Conservation (phyloP, 352 stramenopile genomes). For the Phytophthora multivora region DNA sequence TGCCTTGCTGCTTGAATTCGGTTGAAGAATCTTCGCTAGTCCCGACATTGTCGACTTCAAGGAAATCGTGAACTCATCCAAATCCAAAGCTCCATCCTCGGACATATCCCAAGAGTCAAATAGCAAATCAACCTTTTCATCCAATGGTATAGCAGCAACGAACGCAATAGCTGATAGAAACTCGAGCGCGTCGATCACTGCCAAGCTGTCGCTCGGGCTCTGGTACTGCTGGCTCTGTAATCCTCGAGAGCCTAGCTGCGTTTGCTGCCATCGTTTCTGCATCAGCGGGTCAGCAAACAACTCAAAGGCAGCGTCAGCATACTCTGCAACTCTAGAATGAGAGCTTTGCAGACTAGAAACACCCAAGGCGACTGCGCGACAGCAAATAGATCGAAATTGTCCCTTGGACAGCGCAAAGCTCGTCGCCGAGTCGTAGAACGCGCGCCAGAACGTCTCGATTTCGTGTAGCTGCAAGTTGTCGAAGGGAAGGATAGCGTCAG, state of each 20-base stretch:
- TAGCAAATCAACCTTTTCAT: slow-evolving; percentile 84
- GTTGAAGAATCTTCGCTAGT: slow-evolving; percentile 68
- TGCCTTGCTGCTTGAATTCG: slow-evolving; percentile 9
- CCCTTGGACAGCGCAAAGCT: slow-evolving; percentile 69
- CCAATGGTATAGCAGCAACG: slow-evolving; percentile 53
- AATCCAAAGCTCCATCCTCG: slow-evolving; percentile 72
- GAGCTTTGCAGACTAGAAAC: slow-evolving; percentile 45
- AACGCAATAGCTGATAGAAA: slow-evolving; percentile 80
- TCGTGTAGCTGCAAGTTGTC: slow-evolving; percentile 72
- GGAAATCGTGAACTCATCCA: slow-evolving; percentile 89
- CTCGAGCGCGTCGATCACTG: slow-evolving; percentile 75
- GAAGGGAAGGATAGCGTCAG: slow-evolving; percentile 69
- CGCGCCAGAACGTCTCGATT: slow-evolving; percentile 84
- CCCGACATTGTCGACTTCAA: slow-evolving; percentile 84
- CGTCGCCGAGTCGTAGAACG: slow-evolving; percentile 80
- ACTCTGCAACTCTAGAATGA: slow-evolving; percentile 41
- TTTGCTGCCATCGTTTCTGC: slow-evolving; percentile 31
- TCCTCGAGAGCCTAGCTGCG: slow-evolving; percentile 10
- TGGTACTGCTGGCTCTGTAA: slow-evolving; percentile 24
- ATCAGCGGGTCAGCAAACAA: slow-evolving; percentile 47
- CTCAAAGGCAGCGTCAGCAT: slow-evolving; percentile 63
- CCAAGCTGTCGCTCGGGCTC: slow-evolving; percentile 5
- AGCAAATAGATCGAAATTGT: slow-evolving; percentile 72
- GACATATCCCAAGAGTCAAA: slow-evolving; percentile 91
- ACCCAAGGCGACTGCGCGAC: slow-evolving; percentile 38